Conservation (phyloP, 1,284 basidiomycete species). For the Farysia itapuensis region DNA sequence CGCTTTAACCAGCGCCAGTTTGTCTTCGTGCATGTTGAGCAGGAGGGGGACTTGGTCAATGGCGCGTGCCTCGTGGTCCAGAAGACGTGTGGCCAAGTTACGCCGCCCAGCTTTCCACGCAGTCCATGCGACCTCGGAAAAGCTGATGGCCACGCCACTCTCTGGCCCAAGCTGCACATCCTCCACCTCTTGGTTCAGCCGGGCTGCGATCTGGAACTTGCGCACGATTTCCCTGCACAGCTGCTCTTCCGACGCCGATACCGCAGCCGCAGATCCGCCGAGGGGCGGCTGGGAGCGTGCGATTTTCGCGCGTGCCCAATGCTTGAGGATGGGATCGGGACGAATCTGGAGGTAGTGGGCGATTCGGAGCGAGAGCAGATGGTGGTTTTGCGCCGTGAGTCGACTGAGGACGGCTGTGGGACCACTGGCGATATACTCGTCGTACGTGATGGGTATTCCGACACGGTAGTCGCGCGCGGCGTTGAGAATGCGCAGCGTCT, state of each 20-base stretch:
- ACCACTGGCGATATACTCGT: conserved; percentile 67
- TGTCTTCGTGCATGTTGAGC: conserved; percentile 90
- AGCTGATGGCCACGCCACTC: conserved; percentile 67
- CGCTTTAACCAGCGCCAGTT: conserved; percentile 82
- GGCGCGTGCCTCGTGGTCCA: conserved; percentile 84
- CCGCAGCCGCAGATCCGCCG: conserved; percentile 11
- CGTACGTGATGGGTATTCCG: conserved; percentile 88
- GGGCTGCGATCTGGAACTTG: conserved; percentile 72
- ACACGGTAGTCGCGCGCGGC: conserved; percentile 87
- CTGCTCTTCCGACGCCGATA: conserved; percentile 67
- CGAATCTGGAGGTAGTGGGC: conserved; percentile 80
- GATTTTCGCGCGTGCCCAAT: conserved; percentile 95
- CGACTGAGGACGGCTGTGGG: conserved; percentile 71
- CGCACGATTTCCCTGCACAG: conserved; percentile 80
- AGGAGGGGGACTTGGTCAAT: conserved; percentile 92
- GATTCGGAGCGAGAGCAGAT: conserved; percentile 88
- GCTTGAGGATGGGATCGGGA: conserved; percentile 83
- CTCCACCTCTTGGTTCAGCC: conserved; percentile 29
- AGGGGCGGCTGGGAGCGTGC: conserved; percentile 65
- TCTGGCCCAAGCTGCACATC: conserved; percentile 4
- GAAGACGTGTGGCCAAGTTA: conserved; percentile 84
- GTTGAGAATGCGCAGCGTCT: conserved; percentile 90
- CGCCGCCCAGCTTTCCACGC: conserved; percentile 89
- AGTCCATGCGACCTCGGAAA: conserved; percentile 88
- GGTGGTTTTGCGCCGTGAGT: conserved; percentile 81